Evolutionary conservation across 257 asterid species (phyloP), one percentile per base, ranked within the genome.

Genomic region (Fraxinus cuspidata): DNA sequence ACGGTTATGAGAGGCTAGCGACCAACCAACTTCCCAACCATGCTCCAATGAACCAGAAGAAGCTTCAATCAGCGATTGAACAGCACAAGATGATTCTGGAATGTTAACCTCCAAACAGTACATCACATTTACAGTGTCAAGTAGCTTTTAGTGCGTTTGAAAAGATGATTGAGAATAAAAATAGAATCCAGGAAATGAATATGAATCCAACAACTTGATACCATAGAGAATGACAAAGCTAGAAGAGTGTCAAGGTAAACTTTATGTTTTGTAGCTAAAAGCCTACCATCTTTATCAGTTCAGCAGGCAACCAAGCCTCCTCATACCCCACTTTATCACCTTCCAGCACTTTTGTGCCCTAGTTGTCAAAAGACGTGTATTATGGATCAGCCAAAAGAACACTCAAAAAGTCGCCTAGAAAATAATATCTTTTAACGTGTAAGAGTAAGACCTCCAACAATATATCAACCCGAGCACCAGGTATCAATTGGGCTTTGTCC

Each of bases 21-120:
- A 95, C 98, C 98, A 95, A 85, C 99, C 99, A 87, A 95, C 94
- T 87, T 93, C 98, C 99, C 99, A 95, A 11, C 88, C 91, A 85
- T 89, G 88, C 77, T 90, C 97, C 80, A 81, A 44, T 70, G 96
- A 91, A 78, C 97, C 95, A 81, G 91, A 89, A 78, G 97, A 91
- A 84, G 96, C 92, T 87, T 89, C 95, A 79, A 95, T 75, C 35
- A 95, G 85, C 69, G 98, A 91, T 83, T 91, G 96, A 76, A 95
- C 90, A 77, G 97, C 97, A 80, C 83, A 81, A 70, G 97, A 85
- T 67, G 99, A 56, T 70, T 83, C 85, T 31, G 97, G 93, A 77
- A 95, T 87, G 80, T 93, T 86, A 69, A 93, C 92, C 98, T 95
- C 49, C 49, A 40, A 40, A 40, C 16, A 40, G 49, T 40, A 86